Evolutionary conservation across 1,139 yeast species (phyloP).

Genomic region (Debaryomyces psychrophilus): DNA sequence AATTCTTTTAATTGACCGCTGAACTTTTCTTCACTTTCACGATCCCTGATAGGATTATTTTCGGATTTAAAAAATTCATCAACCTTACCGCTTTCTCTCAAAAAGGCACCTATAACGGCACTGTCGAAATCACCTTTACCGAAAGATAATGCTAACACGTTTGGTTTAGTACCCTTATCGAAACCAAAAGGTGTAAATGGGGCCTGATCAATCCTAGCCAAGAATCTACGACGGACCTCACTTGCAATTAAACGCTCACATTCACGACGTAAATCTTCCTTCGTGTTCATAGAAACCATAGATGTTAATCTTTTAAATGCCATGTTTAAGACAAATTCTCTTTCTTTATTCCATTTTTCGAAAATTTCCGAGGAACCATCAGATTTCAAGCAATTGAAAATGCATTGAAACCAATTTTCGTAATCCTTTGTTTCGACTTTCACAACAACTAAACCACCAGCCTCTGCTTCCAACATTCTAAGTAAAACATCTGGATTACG

Average conservation of each 20-base stretch:
- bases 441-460: slow-evolving; percentile 55
- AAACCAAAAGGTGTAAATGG: slow-evolving; percentile 83
- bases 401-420: slow-evolving; percentile 48
- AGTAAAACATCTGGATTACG: slow-evolving; percentile 78
- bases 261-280: slow-evolving; percentile 78
- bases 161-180: slow-evolving; percentile 80
- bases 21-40: slow-evolving; percentile 56
- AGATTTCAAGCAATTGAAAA: slow-evolving; percentile 65
- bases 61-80: slow-evolving; percentile 79
- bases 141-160: slow-evolving; percentile 77
- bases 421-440: slow-evolving; percentile 50
- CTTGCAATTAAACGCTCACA: slow-evolving; percentile 73
- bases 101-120: slow-evolving; percentile 80
- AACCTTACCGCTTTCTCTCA: slow-evolving; percentile 81
- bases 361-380: slow-evolving; percentile 86
- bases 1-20: slow-evolving; percentile 52
- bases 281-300: slow-evolving; percentile 72
- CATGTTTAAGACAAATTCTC: slow-evolving; percentile 65
- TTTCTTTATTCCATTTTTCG: slow-evolving; percentile 77
- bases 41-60: slow-evolving; percentile 66
- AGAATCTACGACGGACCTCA: slow-evolving; percentile 70
- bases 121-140: slow-evolving; percentile 87
- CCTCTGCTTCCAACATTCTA: slow-evolving; percentile 91
- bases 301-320: slow-evolving; percentile 73
- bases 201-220: slow-evolving; percentile 83